Percentiles rank a stretch among this genome's conserved stretches.
These are phyloP conservation scores for Hirsutella minnesotensis DNA, from an alignment of 2,329 filamentous ascomycete genomes.

Conservation along the genomic window DNA sequence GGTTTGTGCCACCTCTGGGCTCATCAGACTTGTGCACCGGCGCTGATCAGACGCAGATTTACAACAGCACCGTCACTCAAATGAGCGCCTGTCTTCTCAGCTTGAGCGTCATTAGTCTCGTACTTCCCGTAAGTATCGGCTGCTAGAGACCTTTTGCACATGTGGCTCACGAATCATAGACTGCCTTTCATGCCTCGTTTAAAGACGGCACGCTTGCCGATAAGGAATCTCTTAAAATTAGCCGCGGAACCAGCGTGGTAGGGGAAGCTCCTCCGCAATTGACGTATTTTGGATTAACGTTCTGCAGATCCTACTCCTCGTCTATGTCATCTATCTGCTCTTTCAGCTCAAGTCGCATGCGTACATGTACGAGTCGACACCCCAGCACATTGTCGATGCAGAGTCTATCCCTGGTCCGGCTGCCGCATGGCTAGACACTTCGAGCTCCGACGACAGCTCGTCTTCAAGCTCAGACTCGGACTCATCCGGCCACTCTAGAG, in stretches of 20 bases:
- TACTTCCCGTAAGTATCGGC: slow-evolving; percentile 63
- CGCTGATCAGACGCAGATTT: slow-evolving; percentile 42
- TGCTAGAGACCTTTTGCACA: no score
- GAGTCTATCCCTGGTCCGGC: slow-evolving; percentile 79
- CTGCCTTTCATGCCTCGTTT: slow-evolving; percentile 87
- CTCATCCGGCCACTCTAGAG: slow-evolving; percentile 38
- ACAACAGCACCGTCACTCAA: slow-evolving; percentile 90
- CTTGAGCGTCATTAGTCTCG: slow-evolving; percentile 77
- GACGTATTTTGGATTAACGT: not conserved
- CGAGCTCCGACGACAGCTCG: slow-evolving; percentile 41
- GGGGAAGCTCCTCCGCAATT: slow-evolving; percentile 16
- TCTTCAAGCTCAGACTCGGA: slow-evolving; percentile 61
- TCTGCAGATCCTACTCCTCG: slow-evolving; percentile 58
- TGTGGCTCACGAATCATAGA: no score
- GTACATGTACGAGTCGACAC: slow-evolving; percentile 86
- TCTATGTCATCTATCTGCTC: slow-evolving; percentile 73
- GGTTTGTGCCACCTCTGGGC: not conserved
- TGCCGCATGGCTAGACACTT: slow-evolving; percentile 69
- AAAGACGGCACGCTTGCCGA: slow-evolving; percentile 50
- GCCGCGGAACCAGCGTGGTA: slow-evolving; percentile 78
- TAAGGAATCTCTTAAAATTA: slow-evolving; percentile 65
- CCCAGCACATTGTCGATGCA: slow-evolving; percentile 85
- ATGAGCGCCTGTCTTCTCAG: slow-evolving; percentile 92
- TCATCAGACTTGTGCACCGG: not conserved
- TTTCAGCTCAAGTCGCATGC: slow-evolving; percentile 89